Evolutionary conservation across 176 grass and related monocot genomes (phyloP).

Genomic region (Canna indica): DNA sequence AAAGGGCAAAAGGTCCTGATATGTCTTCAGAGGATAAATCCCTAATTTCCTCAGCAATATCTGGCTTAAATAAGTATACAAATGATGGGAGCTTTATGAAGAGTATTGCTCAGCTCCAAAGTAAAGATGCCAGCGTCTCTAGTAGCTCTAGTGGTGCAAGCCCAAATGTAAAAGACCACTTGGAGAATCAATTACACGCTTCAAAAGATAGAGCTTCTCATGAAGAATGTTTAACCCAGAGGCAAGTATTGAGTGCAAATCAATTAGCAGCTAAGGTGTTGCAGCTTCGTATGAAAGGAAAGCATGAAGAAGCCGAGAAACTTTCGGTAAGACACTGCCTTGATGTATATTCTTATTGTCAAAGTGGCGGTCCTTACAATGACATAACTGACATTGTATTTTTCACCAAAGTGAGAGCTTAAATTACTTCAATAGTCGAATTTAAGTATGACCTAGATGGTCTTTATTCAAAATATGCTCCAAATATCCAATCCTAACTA

Average conservation of each 20-base stretch:
- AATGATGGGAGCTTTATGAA: constrained; percentile 92
- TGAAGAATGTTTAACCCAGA: constrained; percentile 21
- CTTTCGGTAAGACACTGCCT: constrained; percentile 57
- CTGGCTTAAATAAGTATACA: constrained; percentile 62
- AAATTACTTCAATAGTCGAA: too few relatives aligned
- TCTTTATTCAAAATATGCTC: too few relatives aligned
- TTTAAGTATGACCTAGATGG: too few relatives aligned
- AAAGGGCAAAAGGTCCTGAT: constrained; percentile 38
- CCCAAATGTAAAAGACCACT: constrained; percentile 22
- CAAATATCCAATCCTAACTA: too few relatives aligned
- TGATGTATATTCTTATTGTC: constrained; percentile 19
- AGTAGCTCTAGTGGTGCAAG: constrained; percentile 2
- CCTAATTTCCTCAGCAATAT: constrained; percentile 58
- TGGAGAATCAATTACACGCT: constrained; percentile 20
- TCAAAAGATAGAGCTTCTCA: constrained; percentile 24
- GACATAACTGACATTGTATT: too few relatives aligned
- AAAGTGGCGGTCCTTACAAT: background rate
- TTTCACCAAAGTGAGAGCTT: too few relatives aligned
- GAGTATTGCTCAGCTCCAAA: constrained; percentile 34
- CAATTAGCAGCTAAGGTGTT: constrained; percentile 83
- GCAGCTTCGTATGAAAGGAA: constrained; percentile 88
- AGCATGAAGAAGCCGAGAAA: constrained; percentile 71
- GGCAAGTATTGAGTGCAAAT: constrained; percentile 67
- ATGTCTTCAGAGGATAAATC: constrained; percentile 64
- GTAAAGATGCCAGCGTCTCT: constrained; percentile 28